These are phyloP conservation scores for Neonectria sp. DNA, from an alignment of 2,329 filamentous ascomycete species.

Conservation along the genomic window DNA sequence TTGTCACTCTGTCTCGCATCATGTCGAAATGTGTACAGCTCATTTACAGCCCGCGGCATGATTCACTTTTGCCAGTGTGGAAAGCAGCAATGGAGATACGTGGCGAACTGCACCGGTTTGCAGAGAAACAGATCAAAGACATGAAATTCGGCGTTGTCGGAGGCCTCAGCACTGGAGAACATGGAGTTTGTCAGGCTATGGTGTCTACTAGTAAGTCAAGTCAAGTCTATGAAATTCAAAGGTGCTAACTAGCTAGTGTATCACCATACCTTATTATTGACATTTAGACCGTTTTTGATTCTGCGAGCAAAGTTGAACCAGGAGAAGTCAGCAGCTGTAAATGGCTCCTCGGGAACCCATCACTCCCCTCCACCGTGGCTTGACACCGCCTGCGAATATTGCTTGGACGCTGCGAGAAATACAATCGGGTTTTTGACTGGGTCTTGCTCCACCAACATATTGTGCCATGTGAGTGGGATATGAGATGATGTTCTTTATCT, in stretches of 20 bases:
- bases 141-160: constrained; percentile 54
- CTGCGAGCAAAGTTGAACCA: constrained; percentile 58
- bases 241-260: constrained; percentile 53
- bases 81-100: constrained; percentile 51
- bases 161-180: constrained; percentile 52
- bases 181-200: constrained; percentile 58
- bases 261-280: constrained; percentile 58
- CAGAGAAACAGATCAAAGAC: constrained; percentile 48
- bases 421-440: constrained; percentile 58
- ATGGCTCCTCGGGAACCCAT: constrained; percentile 22
- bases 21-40: constrained; percentile 58
- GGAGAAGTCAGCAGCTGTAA: constrained; percentile 40
- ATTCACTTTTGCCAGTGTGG: constrained; percentile 53
- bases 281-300: constrained; percentile 61
- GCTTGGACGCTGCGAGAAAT: constrained; percentile 57
- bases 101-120: constrained; percentile 48
- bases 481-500: no score
- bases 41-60: constrained; percentile 58
- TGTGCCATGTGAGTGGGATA: constrained; percentile 54
- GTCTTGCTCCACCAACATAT: constrained; percentile 56
- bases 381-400: constrained; percentile 60
- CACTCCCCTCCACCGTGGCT: constrained; percentile 54
- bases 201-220: constrained; percentile 55
- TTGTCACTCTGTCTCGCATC: constrained; percentile 55
- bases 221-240: not conserved